phyloP scores from a whole-genome alignment of 352 stramenopile genomes.

The Globisporangium rhizosaccharum region DNA sequence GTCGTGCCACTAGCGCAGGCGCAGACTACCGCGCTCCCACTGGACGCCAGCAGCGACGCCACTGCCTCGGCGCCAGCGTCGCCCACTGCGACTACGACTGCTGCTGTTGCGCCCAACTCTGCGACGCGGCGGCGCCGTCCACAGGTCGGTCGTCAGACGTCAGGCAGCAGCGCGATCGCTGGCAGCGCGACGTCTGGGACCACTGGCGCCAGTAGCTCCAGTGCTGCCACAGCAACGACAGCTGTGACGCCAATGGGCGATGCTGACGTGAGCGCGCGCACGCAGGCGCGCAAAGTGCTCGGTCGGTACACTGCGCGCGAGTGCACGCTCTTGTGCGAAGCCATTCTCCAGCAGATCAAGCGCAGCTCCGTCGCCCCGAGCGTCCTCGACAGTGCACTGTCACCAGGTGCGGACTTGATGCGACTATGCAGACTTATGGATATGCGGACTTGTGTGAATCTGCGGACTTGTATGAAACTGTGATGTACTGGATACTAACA shows the following conservation, averaged over 20 bases:
- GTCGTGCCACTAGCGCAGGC: not conserved
- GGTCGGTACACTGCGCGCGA: constrained; percentile 41
- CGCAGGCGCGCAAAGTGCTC: constrained; percentile 28
- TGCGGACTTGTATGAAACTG: too few relatives aligned
- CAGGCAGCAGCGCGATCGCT: not conserved
- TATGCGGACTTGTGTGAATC: not conserved
- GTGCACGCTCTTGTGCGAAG: constrained; percentile 49
- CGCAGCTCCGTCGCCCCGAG: constrained; percentile 29
- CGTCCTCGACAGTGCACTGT: constrained; percentile 35
- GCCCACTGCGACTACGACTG: not conserved
- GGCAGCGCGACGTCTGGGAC: not conserved
- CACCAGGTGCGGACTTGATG: constrained; percentile 21
- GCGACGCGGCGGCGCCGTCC: not conserved
- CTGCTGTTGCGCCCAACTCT: not conserved
- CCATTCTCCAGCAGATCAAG: constrained; percentile 48
- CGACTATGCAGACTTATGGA: not conserved
- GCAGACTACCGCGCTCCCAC: not conserved
- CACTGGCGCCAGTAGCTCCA: not conserved
- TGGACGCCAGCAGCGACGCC: not conserved
- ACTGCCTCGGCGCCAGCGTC: too few relatives aligned
- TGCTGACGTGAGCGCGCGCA: constrained; percentile 10
- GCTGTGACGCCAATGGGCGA: constrained; percentile 13
- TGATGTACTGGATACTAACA: too few relatives aligned
- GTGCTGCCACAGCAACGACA: not conserved
- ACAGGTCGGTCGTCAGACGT: not conserved